Base-by-base conservation (phyloP, 2,329 filamentous ascomycete genomes). In the Colletotrichum sp. region DNA sequence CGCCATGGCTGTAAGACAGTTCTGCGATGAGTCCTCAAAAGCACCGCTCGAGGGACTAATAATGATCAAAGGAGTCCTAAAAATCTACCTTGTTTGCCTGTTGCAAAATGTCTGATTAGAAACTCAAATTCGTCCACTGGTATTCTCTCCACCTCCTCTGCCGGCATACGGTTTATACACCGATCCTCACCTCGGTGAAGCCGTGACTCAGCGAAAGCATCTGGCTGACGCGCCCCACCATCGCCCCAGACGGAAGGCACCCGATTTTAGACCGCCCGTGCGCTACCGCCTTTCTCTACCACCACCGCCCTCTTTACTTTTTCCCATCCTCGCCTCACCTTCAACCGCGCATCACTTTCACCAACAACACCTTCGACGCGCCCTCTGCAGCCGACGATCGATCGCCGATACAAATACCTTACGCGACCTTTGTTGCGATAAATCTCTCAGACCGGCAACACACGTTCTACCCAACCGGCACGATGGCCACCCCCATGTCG, bases 401-500 rank as follows among this genome's bases (percentile, higher is more conserved):
- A 44, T 8, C 22, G 16, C 18, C 26, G 36, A 22, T 9, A 26
- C 24, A 12, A 4, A 44, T 13, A 39, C 12, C 16, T 22, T 28
- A 15, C 39, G 7, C 30, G 22, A 39, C 30, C 6, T 7, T 36
- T 22, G 2, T 3, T 8, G 32, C 13, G 13, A 36, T 24, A 64
- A 39, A 2, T 16, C 32, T 28, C 65, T 68, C 30, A 16, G 26
- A 28, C 28, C 24, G 13, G 13, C 8, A 24, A 57, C 12, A 44
- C 26, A 10, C 15, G 15, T 9, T 8, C 13, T 30, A 55, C 70
- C 36, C 57, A 18, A 48, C 44, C 59, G 59, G 26, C 34, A 80
- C 77, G 67, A 93, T 93, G 92, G 89, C 92, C 32, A 89, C 91
- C 13, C 91, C 91, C 36, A 87, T 89, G 77, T 89, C 90, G 32